Evolutionary conservation across 2,329 filamentous ascomycete species (phyloP).

Genomic region (Daldinia sp.): DNA sequence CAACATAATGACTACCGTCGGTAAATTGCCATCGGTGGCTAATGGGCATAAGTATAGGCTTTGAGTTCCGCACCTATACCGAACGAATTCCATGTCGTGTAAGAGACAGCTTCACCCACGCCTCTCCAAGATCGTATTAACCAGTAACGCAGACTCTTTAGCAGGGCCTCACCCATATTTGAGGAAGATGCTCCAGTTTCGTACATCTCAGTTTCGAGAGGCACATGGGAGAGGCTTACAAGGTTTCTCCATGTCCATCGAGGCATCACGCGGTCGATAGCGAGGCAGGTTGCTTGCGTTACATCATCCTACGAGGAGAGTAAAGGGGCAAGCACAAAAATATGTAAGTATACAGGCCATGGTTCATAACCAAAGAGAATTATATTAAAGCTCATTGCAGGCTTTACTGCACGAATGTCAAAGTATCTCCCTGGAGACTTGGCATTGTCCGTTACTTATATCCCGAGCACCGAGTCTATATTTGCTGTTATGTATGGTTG

Average conservation of each 20-base stretch:
- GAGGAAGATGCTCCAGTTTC: conserved; percentile 34
- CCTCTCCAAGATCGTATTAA: background rate
- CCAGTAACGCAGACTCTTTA: conserved; percentile 3
- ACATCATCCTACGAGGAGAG: background rate
- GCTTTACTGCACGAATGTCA: conserved; percentile 36
- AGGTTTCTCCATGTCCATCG: conserved; percentile 1
- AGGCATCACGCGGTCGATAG: background rate
- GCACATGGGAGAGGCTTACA: conserved; percentile 36
- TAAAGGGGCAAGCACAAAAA: background rate
- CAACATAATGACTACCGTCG: background rate
- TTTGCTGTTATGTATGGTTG: conserved; percentile 44
- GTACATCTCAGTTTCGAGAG: conserved; percentile 30
- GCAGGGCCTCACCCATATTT: conserved; percentile 34
- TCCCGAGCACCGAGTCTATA: conserved; percentile 30
- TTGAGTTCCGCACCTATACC: background rate
- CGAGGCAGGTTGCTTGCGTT: background rate
- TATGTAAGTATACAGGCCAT: background rate
- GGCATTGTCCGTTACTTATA: conserved; percentile 41
- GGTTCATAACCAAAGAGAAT: background rate
- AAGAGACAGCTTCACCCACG: background rate
- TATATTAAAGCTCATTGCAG: conserved; percentile 13
- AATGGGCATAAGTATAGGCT: background rate
- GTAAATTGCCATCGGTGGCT: background rate
- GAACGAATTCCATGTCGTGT: background rate
- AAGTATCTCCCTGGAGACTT: conserved; percentile 32